These are phyloP conservation scores for Houttuynia cordata DNA, from an alignment of 164 flowering plant genomes.

Conservation along the genomic window DNA sequence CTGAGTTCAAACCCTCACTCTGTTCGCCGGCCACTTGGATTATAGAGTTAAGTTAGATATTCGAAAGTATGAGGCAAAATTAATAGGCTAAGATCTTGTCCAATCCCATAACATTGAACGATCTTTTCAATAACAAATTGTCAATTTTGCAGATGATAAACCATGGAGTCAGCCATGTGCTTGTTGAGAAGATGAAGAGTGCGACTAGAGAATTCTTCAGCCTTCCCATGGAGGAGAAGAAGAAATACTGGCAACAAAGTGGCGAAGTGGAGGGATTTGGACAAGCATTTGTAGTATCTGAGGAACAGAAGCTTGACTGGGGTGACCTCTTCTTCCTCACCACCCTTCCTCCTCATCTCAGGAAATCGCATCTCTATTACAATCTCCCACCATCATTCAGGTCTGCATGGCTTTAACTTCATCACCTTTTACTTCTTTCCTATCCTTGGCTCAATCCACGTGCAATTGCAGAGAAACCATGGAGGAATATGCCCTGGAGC, in stretches of 20 bases:
- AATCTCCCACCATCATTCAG: conserved; percentile 27
- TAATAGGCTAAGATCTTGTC: too few species aligned
- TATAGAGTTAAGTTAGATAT: too few species aligned
- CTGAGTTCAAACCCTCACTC: too few species aligned
- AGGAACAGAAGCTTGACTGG: conserved; percentile 54
- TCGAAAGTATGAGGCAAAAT: too few species aligned
- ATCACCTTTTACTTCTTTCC: background rate
- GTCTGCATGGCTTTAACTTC: conserved; percentile 4
- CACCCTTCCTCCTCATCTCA: conserved; percentile 14
- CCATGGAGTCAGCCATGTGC: conserved; percentile 29
- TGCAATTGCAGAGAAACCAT: conserved; percentile 17
- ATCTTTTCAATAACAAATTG: background rate
- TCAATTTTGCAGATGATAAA: conserved; percentile 25
- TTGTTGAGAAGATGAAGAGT: conserved; percentile 29
- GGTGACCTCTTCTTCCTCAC: conserved; percentile 29
- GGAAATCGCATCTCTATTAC: conserved; percentile 25
- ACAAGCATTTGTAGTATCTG: conserved; percentile 37
- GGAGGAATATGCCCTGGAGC: conserved; percentile 24
- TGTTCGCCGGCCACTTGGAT: too few species aligned
- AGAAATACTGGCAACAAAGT: conserved; percentile 20
- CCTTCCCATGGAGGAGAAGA: conserved; percentile 43
- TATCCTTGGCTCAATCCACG: background rate
- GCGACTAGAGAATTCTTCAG: conserved; percentile 27
- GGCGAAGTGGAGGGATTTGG: conserved; percentile 42
- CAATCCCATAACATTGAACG: too few species aligned